Base-by-base conservation (phyloP, 768 basidiomycete genomes). In the Boletus patriciae region DNA sequence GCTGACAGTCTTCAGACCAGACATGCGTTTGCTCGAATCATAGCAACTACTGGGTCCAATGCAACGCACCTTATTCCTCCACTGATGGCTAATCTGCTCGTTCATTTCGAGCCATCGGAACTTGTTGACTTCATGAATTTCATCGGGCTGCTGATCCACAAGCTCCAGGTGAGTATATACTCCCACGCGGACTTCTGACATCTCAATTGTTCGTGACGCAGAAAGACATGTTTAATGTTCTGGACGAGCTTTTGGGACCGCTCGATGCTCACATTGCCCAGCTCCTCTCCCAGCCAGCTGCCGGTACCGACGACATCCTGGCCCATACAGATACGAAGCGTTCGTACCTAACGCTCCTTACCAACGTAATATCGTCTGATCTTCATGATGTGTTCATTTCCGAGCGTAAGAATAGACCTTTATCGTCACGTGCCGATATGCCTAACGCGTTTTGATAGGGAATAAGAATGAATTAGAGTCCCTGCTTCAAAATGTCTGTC, bases 111-210 rank as follows among this genome's bases (percentile, higher is more conserved):
- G 62, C 88, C 94, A 1, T 83, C 88, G 8, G 97, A 99, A 71
- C 77, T 99, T 55, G 87, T 90, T 29, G 97, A 99, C 68, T 96
- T 98, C 66, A 88, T 98, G 81, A 90, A 88, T 66, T 98, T 99
- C 77, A 89, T 99, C 52, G 89, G 89, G 8, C 77, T 97, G 10
- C 77, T 98, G 51, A 87, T 95, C 50, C 93, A 96, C 70, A 91
- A 91, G 68, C 82, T 98, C 52, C 91, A 93, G 79, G 95, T 94
- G 57, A 52, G 71, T 59, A 23, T 46, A 45, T 16, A 31, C 49
- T 31, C 6, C 18, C 27, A 52, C 23, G 21, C 6, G 12, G n/a
- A 57, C 21, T 31, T 40, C 21, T 27, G 15, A 44, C 10, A 36
- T 33, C 52, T 61, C 19, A 42, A 52, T 27, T 40, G 21, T 25